phyloP scores from a whole-genome alignment of 2,329 filamentous ascomycete genomes.

The Xylaria sp. region DNA sequence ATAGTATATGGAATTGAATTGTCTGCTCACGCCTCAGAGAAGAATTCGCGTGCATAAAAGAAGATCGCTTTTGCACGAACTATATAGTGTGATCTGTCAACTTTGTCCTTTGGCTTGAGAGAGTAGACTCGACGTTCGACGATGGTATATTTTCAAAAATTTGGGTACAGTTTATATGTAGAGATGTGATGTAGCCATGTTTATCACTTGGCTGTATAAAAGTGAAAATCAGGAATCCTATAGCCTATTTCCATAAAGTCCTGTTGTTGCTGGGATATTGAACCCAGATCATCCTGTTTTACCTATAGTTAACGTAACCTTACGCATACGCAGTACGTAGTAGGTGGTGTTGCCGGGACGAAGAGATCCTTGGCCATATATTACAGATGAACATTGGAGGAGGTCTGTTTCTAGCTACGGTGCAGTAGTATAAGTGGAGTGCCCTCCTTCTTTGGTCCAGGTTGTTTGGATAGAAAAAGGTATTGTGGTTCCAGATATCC shows the following conservation, averaged over 20 bases:
- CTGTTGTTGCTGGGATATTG: conserved; percentile 2
- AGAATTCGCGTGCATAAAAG: neutral
- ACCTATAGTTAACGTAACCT: neutral
- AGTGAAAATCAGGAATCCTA: neutral
- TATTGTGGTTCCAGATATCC: neutral
- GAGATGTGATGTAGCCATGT: neutral
- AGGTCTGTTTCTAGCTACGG: neutral
- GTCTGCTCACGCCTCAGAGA: neutral
- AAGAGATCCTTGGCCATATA: neutral
- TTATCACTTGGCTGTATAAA: neutral
- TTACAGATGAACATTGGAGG: neutral
- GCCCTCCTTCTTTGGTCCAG: neutral
- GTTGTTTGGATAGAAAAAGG: neutral
- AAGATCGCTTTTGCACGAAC: neutral
- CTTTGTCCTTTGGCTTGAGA: neutral
- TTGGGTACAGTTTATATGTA: neutral
- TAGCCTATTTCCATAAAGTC: neutral
- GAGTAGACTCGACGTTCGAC: neutral
- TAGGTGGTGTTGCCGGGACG: conserved; percentile 1
- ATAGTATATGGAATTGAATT: neutral
- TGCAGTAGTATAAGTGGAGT: neutral
- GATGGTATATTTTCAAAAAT: too few species aligned
- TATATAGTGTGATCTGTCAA: neutral
- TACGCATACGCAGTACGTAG: too few species aligned
- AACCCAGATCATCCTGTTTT: conserved; percentile 1